A percentile compares a stretch with the other conserved stretches of the same genome.
Conservation (phyloP, 352 stramenopile species). For the Phytophthora macrochlamydospora region DNA sequence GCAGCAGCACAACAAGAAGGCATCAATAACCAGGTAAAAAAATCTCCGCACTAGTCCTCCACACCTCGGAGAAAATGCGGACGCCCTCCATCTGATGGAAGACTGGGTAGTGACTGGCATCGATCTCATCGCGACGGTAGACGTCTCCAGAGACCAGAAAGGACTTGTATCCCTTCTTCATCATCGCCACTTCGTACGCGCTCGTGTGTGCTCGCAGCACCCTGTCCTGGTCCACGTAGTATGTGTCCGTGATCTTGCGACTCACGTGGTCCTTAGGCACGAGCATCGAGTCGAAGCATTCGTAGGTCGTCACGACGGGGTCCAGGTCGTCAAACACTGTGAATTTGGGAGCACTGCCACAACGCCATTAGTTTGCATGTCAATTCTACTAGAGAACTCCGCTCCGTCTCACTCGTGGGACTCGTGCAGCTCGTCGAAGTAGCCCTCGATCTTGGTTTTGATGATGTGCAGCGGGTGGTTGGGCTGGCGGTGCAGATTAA, state of each 20-base stretch:
- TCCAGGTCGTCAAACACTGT: slow-evolving; percentile 86
- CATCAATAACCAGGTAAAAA: not conserved
- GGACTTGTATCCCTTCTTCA: slow-evolving; percentile 87
- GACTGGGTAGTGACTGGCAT: slow-evolving; percentile 98
- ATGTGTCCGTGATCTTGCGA: slow-evolving; percentile 88
- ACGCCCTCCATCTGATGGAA: slow-evolving; percentile 99
- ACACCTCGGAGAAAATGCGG: slow-evolving; percentile 92
- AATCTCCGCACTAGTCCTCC: not conserved
- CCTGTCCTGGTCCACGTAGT: slow-evolving; percentile 86
- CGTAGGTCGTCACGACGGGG: slow-evolving; percentile 86
- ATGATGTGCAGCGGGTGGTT: slow-evolving; percentile 94
- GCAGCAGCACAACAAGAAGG: slow-evolving; percentile 1
- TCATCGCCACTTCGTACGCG: slow-evolving; percentile 93
- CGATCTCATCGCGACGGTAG: slow-evolving; percentile 99
- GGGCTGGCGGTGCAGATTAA: slow-evolving; percentile 83
- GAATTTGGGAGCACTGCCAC: slow-evolving; percentile 71
- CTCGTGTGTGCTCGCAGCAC: slow-evolving; percentile 91
- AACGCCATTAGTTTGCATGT: too few relatives aligned
- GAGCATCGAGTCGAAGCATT: slow-evolving; percentile 93
- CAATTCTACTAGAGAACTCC: not conserved
- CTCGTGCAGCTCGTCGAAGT: slow-evolving; percentile 82
- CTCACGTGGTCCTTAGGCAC: slow-evolving; percentile 91
- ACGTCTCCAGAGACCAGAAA: slow-evolving; percentile 96
- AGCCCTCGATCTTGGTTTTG: slow-evolving; percentile 92
- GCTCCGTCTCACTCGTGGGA: slow-evolving; percentile 49